phyloP scores from a whole-genome alignment of 2,329 filamentous ascomycete genomes.

The Fusarium foetens region DNA sequence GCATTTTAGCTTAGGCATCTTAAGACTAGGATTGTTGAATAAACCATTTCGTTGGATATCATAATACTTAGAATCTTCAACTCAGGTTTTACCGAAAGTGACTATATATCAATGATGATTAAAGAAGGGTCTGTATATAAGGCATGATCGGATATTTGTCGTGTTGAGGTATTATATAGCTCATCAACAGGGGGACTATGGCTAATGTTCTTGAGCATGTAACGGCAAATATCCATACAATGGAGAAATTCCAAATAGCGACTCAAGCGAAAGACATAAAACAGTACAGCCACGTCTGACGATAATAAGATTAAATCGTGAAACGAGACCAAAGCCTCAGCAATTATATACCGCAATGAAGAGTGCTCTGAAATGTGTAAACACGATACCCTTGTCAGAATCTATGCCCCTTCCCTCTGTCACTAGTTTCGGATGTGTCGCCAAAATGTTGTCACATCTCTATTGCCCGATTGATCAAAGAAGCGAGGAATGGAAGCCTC shows the following conservation, averaged over 20 bases:
- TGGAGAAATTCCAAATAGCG: too few species aligned
- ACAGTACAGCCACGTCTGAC: background rate
- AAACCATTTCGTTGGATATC: background rate
- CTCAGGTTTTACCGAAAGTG: fast-evolving
- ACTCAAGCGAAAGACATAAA: fast-evolving
- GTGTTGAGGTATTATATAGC: background rate
- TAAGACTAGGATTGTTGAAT: background rate
- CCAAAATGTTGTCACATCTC: background rate
- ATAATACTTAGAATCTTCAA: too few species aligned
- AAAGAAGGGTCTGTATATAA: fast-evolving
- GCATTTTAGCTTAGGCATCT: background rate
- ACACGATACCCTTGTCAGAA: background rate
- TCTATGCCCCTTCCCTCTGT: too few species aligned
- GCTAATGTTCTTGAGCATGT: too few species aligned
- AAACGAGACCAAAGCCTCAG: too few species aligned
- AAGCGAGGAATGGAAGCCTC: background rate
- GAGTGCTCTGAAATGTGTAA: background rate
- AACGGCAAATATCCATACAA: too few species aligned
- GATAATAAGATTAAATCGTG: background rate
- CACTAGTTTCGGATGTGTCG: background rate
- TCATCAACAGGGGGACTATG: fast-evolving
- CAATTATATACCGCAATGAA: fast-evolving
- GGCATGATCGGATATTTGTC: fast-evolving
- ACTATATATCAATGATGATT: fast-evolving
- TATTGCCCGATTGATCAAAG: background rate